Evolutionary conservation across 352 stramenopile genomes (phyloP).

Genomic region (Phytophthora citricola): DNA sequence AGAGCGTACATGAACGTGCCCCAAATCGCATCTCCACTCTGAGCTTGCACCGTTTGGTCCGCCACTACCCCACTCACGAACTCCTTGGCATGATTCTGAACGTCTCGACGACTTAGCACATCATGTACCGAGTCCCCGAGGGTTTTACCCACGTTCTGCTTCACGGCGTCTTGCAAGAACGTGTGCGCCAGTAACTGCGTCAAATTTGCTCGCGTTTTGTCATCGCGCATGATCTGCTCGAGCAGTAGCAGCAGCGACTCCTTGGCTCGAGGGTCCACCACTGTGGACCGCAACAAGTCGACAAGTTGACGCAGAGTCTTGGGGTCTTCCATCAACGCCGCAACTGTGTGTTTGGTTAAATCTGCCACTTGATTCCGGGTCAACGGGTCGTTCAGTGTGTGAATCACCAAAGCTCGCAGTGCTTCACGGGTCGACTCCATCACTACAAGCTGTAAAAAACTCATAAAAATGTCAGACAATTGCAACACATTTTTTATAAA

Average conservation of each 20-base stretch:
- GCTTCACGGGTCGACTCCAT: conserved; percentile 73
- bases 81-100: conserved; percentile 86
- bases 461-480: conserved; percentile 10
- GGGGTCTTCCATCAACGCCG: conserved; percentile 59
- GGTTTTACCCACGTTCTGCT: conserved; percentile 62
- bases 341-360: conserved; percentile 57
- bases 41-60: conserved; percentile 82
- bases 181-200: conserved; percentile 69
- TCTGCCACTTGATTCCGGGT: conserved; percentile 59
- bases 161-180: conserved; percentile 72
- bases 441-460: conserved; percentile 57
- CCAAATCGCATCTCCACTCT: conserved; percentile 83
- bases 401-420: conserved; percentile 53
- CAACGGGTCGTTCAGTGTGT: conserved; percentile 68
- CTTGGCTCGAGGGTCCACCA: conserved; percentile 58
- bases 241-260: conserved; percentile 61
- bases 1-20: conserved; percentile 83
- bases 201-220: conserved; percentile 57
- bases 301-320: conserved; percentile 65
- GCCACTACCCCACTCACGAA: conserved; percentile 83
- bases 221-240: conserved; percentile 70
- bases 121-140: conserved; percentile 77
- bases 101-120: conserved; percentile 73
- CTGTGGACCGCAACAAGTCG: conserved; percentile 52
- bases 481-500: conserved; percentile 9